Evolutionary conservation across 2,329 filamentous ascomycete species (phyloP), one percentile per base, ranked within the genome.

Genomic region (Lecanicillium sp.): DNA sequence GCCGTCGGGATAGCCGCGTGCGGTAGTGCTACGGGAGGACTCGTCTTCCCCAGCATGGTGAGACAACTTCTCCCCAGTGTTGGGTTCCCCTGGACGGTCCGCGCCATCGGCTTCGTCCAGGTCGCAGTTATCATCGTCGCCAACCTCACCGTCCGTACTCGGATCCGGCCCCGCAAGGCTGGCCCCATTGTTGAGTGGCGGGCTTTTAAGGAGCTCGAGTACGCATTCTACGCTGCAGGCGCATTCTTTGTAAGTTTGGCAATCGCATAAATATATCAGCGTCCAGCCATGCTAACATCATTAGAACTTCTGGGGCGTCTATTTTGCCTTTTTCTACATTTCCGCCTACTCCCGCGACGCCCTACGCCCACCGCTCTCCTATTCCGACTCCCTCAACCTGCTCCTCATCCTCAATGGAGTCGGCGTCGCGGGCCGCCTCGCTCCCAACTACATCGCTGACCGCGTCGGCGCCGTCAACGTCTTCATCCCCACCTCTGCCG

Each of bases 371-470:
- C 36, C 55, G 14, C 51, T 81, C 4, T 60, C 62, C 2, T 77
- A 75, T 57, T 64, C 64, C 3, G 67, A 71, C 27, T 73, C 79
- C 4, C 72, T 86, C 42, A 75, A 83, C 56, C 61, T 87, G 7
- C 66, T 87, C 11, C 69, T 86, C 21, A 67, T 86, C 3, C 68
- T 86, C 58, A 88, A 87, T 62, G 81, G 77, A 17, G 69, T 81
- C 10, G 80, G 83, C 1, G 49, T 79, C 12, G 49, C 77, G 2
- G 80, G 81, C 9, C 76, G 83, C 0, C 50, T 84, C 10, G 53
- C 79, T 0, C 81, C 81, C 1, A 80, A 75, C 58, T 67, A 73
- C 53, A 54, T 83, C 2, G 81, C 82, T 3, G 81, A 86, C 65
- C 60, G 61, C 8, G 48, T 67, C 15, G 84, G 84, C 0, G 70